These are phyloP conservation scores for Trametes elegans DNA, from an alignment of 768 basidiomycete genomes.

Conservation along the genomic window DNA sequence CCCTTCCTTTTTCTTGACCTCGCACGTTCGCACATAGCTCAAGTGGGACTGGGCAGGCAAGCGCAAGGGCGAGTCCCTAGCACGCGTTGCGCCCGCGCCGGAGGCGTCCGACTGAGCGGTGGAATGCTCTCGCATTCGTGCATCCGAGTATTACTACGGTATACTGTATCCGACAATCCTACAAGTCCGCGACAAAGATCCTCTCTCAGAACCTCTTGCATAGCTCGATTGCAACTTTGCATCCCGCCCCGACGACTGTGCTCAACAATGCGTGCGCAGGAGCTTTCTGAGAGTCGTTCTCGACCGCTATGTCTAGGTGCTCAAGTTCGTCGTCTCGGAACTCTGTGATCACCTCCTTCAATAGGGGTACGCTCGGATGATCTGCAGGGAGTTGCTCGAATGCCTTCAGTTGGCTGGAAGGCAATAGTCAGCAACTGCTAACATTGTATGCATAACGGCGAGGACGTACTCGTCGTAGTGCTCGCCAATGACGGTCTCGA, in stretches of 20 bases:
- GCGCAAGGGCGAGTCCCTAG: constrained; percentile 43
- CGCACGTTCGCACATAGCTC: constrained; percentile 36
- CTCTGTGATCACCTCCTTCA: constrained; percentile 72
- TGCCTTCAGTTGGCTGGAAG: constrained; percentile 73
- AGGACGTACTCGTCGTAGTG: constrained; percentile 94
- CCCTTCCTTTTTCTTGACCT: not conserved
- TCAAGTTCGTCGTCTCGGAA: constrained; percentile 95
- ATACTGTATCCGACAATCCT: constrained; percentile 1
- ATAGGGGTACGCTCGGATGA: constrained; percentile 76
- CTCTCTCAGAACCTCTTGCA: constrained; percentile 69
- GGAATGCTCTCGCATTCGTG: not conserved
- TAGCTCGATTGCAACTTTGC: constrained; percentile 85
- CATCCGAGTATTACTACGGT: constrained; percentile 7
- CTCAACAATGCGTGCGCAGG: constrained; percentile 91
- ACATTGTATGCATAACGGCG: not conserved
- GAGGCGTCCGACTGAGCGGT: constrained; percentile 25
- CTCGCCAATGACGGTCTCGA: constrained; percentile 96
- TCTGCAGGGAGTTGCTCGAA: constrained; percentile 58
- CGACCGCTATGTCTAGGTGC: constrained; percentile 89
- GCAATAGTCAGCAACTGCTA: not conserved
- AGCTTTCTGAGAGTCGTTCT: constrained; percentile 82
- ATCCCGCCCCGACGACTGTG: constrained; percentile 79
- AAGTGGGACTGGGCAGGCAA: constrained; percentile 57
- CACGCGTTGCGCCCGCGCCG: constrained; percentile 13
- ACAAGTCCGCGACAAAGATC: not conserved